A percentile compares a stretch with the other conserved stretches of the same genome.
Conservation (phyloP, 2,329 filamentous ascomycete genomes). For the Nakataea oryzae region DNA sequence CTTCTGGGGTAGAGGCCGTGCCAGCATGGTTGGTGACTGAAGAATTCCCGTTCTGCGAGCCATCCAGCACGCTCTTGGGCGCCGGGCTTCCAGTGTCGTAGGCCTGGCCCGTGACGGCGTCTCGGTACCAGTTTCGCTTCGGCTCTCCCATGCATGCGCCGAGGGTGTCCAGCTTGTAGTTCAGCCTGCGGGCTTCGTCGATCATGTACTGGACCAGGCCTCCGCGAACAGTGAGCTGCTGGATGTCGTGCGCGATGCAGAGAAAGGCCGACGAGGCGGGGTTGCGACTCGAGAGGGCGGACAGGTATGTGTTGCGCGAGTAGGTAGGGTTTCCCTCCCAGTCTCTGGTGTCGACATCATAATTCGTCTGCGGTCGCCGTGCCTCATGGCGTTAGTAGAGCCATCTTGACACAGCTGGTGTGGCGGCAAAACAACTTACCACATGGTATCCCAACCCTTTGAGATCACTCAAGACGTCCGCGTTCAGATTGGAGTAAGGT, state of each 20-base stretch:
- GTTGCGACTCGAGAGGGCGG: conserved; percentile 9
- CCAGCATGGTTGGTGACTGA: too few species aligned
- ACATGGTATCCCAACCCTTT: conserved; percentile 21
- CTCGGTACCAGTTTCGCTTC: conserved; percentile 33
- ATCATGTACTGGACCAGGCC: conserved; percentile 32
- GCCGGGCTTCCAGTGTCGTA: not conserved
- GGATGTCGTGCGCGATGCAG: conserved; percentile 31
- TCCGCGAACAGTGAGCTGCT: conserved; percentile 30
- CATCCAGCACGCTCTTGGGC: not conserved
- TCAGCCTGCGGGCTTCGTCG: conserved; percentile 21
- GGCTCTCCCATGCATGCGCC: conserved; percentile 35
- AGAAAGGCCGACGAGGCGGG: conserved; percentile 14
- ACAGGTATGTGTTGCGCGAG: conserved; percentile 11
- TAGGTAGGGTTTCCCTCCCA: conserved; percentile 17
- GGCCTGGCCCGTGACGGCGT: conserved; percentile 13
- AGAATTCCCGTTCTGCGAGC: not conserved
- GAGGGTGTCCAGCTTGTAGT: conserved; percentile 32
- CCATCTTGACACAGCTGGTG: not conserved
- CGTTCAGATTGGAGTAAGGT: conserved; percentile 20
- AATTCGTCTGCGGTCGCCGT: conserved; percentile 10
- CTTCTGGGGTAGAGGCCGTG: too few species aligned
- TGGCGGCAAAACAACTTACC: conserved; percentile 5
- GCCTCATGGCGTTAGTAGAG: not conserved
- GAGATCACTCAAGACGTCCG: conserved; percentile 14
- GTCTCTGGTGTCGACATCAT: conserved; percentile 19